Evolutionary conservation across 495 filamentous ascomycete genomes (phyloP).

Genomic region (Talaromyces adpressus): DNA sequence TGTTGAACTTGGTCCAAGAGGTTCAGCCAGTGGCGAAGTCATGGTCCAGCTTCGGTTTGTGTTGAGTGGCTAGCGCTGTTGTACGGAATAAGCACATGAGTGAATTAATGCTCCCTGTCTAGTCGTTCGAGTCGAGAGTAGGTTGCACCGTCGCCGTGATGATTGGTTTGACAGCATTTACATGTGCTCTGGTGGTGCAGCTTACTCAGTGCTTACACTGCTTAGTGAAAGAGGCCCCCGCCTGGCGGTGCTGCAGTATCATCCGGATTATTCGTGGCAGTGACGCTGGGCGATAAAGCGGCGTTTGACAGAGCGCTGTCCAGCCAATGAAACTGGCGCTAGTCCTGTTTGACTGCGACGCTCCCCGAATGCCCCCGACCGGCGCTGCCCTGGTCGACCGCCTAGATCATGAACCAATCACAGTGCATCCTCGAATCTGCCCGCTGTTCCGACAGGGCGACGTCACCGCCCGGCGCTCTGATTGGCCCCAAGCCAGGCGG

Average conservation of each 20-base stretch:
- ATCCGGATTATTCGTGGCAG: neutral
- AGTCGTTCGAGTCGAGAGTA: neutral
- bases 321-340: neutral
- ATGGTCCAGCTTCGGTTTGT: neutral
- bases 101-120: neutral
- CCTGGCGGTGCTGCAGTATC: conserved; percentile 1
- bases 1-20: neutral
- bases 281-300: neutral
- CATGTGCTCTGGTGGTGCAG: neutral
- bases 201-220: no score
- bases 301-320: neutral
- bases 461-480: neutral
- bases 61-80: neutral
- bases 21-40: neutral
- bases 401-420: neutral
- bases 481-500: neutral
- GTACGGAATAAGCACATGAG: neutral
- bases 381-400: no score
- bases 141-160: neutral
- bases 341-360: neutral
- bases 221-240: neutral
- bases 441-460: neutral
- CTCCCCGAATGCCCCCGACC: neutral
- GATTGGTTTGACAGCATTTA: neutral
- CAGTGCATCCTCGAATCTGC: neutral